phyloP scores from a whole-genome alignment of 495 filamentous ascomycete genomes.

The Penicillium argentinense region DNA sequence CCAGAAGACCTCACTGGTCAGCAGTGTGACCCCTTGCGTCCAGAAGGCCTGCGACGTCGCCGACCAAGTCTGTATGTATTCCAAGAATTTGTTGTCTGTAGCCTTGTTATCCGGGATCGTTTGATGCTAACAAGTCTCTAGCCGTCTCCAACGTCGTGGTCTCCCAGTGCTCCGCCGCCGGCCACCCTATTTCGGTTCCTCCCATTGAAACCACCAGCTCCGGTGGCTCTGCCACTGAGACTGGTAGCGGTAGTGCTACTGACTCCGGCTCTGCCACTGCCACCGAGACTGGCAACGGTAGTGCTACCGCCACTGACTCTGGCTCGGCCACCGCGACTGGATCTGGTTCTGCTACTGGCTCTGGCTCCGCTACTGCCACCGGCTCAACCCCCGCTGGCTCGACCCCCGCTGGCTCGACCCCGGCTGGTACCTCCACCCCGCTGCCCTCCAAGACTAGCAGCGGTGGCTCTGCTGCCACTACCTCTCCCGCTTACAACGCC shows the following conservation, averaged over 20 bases:
- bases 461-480: constrained; percentile 7
- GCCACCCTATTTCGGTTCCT: constrained; percentile 41
- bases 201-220: constrained; percentile 27
- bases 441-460: not conserved
- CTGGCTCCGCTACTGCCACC: constrained; percentile 2
- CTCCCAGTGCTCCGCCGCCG: constrained; percentile 32
- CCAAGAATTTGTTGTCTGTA: not conserved
- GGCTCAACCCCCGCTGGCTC: constrained; percentile 5
- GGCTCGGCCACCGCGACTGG: not conserved
- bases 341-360: not conserved
- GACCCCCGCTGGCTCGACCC: constrained; percentile 1
- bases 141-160: constrained; percentile 40
- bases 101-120: not conserved
- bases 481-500: constrained; percentile 25
- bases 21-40: constrained; percentile 44
- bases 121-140: constrained; percentile 1
- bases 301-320: constrained; percentile 10
- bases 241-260: constrained; percentile 1
- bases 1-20: constrained; percentile 42
- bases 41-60: constrained; percentile 35
- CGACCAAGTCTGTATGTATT: constrained; percentile 39
- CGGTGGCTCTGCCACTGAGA: constrained; percentile 1
- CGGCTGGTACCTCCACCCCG: constrained; percentile 14
- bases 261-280: constrained; percentile 8
- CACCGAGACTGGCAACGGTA: constrained; percentile 3